Conservation (phyloP, 768 basidiomycete genomes). For the Pulveroboletus frians region DNA sequence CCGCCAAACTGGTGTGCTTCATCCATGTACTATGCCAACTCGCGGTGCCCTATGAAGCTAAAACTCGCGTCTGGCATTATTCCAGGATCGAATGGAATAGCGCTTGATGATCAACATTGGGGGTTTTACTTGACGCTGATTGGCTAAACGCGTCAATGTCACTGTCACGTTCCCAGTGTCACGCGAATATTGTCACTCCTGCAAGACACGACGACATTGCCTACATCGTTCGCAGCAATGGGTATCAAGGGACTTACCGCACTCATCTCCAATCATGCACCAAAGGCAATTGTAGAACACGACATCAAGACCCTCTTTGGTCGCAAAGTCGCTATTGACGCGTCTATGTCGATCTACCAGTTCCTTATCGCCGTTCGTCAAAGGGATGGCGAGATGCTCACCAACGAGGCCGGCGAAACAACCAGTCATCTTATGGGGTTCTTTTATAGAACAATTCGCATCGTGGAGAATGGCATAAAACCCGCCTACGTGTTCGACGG, state of each 20-base stretch:
- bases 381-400: slow-evolving; percentile 93
- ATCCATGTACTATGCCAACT: too few species aligned
- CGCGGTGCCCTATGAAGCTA: too few species aligned
- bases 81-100: too few species aligned
- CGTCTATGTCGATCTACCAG: slow-evolving; percentile 95
- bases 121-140: too few species aligned
- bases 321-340: slow-evolving; percentile 97
- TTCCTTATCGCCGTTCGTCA: slow-evolving; percentile 98
- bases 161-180: slow-evolving; percentile 12
- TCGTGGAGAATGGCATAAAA: slow-evolving; percentile 98
- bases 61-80: too few species aligned
- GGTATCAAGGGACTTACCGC: slow-evolving; percentile 96
- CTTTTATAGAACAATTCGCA: slow-evolving; percentile 95
- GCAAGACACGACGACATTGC: neutral
- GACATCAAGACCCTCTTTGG: slow-evolving; percentile 98
- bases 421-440: slow-evolving; percentile 99
- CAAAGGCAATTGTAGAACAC: slow-evolving; percentile 79
- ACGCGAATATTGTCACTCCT: slow-evolving; percentile 14
- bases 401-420: slow-evolving; percentile 96
- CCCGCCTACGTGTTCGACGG: slow-evolving; percentile 98
- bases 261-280: slow-evolving; percentile 86
- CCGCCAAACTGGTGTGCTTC: too few species aligned
- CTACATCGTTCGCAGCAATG: slow-evolving; percentile 38
- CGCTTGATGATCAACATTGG: too few species aligned
- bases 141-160: slow-evolving; percentile 8